Conservation (phyloP, 805 yeast species). For the Candida michaelii region DNA sequence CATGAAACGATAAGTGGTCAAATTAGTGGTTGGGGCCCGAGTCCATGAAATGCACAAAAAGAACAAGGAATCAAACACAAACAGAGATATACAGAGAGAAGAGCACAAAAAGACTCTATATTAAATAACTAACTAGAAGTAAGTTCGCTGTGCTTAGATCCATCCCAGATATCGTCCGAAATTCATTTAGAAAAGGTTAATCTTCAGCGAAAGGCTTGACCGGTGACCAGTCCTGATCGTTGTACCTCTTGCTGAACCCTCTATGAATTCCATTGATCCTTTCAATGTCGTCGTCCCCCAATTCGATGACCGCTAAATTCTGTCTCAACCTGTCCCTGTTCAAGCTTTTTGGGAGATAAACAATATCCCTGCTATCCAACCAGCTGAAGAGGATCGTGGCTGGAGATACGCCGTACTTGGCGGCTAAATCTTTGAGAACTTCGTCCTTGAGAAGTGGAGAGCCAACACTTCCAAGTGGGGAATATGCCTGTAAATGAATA, state of each 20-base stretch:
- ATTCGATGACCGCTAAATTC: constrained; percentile 34
- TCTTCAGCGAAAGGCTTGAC: constrained; percentile 15
- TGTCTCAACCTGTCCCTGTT: constrained; percentile 28
- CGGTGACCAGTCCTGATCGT: constrained; percentile 35
- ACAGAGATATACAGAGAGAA: no score
- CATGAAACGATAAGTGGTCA: no score
- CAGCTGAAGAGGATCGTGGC: constrained; percentile 58
- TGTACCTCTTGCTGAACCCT: constrained; percentile 31
- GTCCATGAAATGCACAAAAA: no score
- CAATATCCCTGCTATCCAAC: constrained; percentile 57
- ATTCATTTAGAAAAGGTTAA: no score
- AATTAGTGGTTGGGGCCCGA: no score
- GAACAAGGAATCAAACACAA: no score
- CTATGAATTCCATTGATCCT: constrained; percentile 26
- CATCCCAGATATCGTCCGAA: no score
- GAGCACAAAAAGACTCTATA: not conserved
- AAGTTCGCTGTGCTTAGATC: no score
- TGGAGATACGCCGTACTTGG: constrained; percentile 41
- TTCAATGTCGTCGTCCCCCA: constrained; percentile 37
- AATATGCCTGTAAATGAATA: constrained; percentile 62
- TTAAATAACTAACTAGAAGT: no score
- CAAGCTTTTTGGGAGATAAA: constrained; percentile 43
- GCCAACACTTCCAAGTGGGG: constrained; percentile 67
- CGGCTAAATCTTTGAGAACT: constrained; percentile 43
- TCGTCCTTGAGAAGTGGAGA: constrained; percentile 52